Evolutionary conservation across 768 basidiomycete genomes (phyloP).

Genomic region (Phlegmacium glaucopus): DNA sequence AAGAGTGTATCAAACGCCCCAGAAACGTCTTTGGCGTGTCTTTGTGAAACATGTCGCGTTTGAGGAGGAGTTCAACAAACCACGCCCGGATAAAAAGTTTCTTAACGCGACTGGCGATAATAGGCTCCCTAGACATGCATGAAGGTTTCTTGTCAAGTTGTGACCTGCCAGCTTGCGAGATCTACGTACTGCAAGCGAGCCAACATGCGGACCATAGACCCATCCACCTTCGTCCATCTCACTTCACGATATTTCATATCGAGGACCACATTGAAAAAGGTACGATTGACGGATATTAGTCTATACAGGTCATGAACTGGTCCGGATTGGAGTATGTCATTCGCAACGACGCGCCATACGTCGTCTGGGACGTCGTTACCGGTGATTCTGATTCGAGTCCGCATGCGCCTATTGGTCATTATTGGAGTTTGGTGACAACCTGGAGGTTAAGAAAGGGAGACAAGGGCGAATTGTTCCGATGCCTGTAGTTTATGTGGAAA

Average conservation of each 20-base stretch:
- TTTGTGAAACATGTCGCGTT: conserved; percentile 13
- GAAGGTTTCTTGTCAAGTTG: neutral
- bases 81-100: conserved; percentile 35
- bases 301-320: conserved; percentile 2
- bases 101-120: conserved; percentile 30
- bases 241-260: conserved; percentile 28
- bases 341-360: conserved; percentile 29
- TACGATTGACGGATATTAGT: conserved; percentile 31
- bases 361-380: conserved; percentile 28
- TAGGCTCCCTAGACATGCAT: conserved; percentile 21
- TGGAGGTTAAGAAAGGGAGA: neutral
- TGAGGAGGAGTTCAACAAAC: conserved; percentile 35
- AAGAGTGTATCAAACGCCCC: neutral
- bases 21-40: conserved; percentile 1
- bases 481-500: no score
- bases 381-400: conserved; percentile 1
- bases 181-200: conserved; percentile 26
- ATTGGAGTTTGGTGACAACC: neutral
- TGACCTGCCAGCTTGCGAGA: neutral
- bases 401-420: neutral
- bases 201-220: conserved; percentile 21
- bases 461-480: no score
- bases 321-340: conserved; percentile 11
- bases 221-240: conserved; percentile 30
- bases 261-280: conserved; percentile 28